Conservation (phyloP, 2,329 filamentous ascomycete genomes). For the Claviceps spartinae region DNA sequence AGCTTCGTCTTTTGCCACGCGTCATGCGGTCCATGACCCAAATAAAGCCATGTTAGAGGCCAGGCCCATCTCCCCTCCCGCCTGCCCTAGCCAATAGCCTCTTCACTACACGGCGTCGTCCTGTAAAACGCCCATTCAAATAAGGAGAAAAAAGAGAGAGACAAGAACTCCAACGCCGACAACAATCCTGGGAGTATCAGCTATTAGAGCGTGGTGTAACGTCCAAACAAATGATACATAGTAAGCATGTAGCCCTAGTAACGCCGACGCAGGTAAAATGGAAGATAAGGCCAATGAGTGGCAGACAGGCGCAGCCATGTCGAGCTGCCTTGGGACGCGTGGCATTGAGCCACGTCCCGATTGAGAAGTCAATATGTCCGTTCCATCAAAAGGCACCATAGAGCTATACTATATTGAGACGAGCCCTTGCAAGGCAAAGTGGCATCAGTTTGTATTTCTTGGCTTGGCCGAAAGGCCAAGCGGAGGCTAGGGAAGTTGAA, state of each 20-base stretch:
- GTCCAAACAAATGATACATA: neutral
- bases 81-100: neutral
- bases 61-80: neutral
- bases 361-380: neutral
- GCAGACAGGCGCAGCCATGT: neutral
- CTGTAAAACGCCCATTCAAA: neutral
- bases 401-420: neutral
- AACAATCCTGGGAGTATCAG: neutral
- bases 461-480: too few species aligned
- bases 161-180: neutral
- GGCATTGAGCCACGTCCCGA: neutral
- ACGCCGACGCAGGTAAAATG: neutral
- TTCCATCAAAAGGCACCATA: neutral
- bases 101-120: neutral
- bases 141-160: neutral
- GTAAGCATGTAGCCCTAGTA: neutral
- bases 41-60: neutral
- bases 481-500: neutral
- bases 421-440: neutral
- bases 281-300: neutral
- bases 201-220: neutral
- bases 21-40: neutral
- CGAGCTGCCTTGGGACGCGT: neutral
- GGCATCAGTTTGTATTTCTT: neutral
- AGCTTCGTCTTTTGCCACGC: neutral